These are phyloP conservation scores for Plectranthus barbatus DNA, from an alignment of 257 asterid genomes.

Conservation along the genomic window DNA sequence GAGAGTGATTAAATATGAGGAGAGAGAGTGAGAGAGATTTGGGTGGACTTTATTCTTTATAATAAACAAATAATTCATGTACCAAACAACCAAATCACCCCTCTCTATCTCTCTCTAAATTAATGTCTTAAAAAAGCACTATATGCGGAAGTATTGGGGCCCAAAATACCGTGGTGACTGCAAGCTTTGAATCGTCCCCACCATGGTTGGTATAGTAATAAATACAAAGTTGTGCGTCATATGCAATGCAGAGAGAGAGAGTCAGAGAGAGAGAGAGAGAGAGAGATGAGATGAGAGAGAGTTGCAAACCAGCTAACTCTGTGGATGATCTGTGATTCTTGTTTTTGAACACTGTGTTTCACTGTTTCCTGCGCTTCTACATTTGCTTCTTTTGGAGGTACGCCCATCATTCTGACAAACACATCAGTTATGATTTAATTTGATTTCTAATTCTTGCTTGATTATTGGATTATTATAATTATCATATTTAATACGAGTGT, in stretches of 20 bases:
- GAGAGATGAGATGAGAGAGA: not conserved
- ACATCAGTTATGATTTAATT: too few relatives aligned
- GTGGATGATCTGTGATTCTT: not conserved
- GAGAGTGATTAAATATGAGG: slow-evolving; percentile 11
- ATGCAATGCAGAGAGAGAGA: slow-evolving; percentile 10
- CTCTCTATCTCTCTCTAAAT: slow-evolving; percentile 4
- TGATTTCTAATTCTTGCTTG: too few relatives aligned
- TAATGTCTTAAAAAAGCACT: slow-evolving; percentile 4
- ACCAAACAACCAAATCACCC: slow-evolving; percentile 6
- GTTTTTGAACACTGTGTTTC: slow-evolving; percentile 2
- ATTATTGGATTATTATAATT: too few relatives aligned
- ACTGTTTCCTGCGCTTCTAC: slow-evolving; percentile 6
- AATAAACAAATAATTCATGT: not conserved
- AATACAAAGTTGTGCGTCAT: not conserved
- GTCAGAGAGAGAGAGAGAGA: not conserved
- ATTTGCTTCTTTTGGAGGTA: not conserved
- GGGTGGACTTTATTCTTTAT: slow-evolving; percentile 13
- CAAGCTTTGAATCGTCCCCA: slow-evolving; percentile 12
- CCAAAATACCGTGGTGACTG: slow-evolving; percentile 12
- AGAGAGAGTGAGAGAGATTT: not conserved
- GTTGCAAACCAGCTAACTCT: slow-evolving; percentile 12
- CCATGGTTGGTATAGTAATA: slow-evolving; percentile 18
- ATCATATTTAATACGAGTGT: too few relatives aligned
- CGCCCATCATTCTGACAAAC: too few relatives aligned
- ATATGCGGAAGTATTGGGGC: slow-evolving; percentile 4